phyloP scores from a whole-genome alignment of 2,329 filamentous ascomycete species.

The Clonostachys rhizophaga region DNA sequence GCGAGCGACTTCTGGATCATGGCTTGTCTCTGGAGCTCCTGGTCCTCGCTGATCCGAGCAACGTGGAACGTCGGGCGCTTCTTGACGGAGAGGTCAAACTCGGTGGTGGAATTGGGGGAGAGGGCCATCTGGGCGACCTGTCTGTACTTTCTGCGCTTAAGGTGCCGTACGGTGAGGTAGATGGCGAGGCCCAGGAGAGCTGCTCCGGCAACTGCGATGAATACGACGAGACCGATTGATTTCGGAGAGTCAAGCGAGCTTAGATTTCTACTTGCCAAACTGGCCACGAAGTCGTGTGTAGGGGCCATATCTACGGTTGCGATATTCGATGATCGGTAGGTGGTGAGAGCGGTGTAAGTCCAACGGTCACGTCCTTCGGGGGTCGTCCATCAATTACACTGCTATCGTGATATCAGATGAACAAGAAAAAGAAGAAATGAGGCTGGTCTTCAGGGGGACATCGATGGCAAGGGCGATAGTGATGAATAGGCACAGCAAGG shows the following conservation, averaged over 20 bases:
- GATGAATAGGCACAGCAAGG: too few relatives aligned
- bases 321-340: background rate
- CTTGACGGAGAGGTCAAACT: background rate
- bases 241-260: background rate
- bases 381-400: too few relatives aligned
- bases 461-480: too few relatives aligned
- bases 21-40: slow-evolving; percentile 28
- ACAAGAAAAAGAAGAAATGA: too few relatives aligned
- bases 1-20: slow-evolving; percentile 40
- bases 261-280: background rate
- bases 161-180: slow-evolving; percentile 1
- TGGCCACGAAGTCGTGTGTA: too few relatives aligned
- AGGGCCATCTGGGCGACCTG: background rate
- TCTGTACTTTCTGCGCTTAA: slow-evolving; percentile 1
- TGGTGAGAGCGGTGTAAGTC: too few relatives aligned
- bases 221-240: background rate
- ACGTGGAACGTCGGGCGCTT: too few relatives aligned
- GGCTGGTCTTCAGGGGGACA: too few relatives aligned
- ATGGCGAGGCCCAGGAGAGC: background rate
- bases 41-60: slow-evolving; percentile 4
- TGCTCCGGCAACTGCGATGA: background rate
- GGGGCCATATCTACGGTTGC: too few relatives aligned
- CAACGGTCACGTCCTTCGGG: too few relatives aligned
- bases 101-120: background rate
- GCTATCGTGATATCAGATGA: too few relatives aligned